These are phyloP conservation scores for Candida frijolesensis DNA, from an alignment of 1,139 yeast genomes.

Conservation along the genomic window DNA sequence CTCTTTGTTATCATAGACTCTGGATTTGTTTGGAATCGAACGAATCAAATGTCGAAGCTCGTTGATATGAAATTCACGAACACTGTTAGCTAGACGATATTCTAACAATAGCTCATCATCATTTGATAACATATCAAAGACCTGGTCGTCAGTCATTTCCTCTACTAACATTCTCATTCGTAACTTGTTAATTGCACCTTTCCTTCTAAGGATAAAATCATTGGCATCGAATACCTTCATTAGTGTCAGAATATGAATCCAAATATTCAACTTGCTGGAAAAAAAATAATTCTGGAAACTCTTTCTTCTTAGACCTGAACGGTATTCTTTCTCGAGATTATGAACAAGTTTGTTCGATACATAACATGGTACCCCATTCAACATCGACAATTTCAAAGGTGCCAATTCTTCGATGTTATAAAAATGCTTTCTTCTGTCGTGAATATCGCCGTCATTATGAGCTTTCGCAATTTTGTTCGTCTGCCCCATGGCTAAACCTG, in stretches of 20 bases:
- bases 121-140: slow-evolving; percentile 17
- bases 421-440: slow-evolving; percentile 34
- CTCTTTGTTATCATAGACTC: slow-evolving; percentile 8
- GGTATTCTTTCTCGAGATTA: slow-evolving; percentile 29
- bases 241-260: slow-evolving; percentile 27
- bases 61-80: slow-evolving; percentile 19
- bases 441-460: slow-evolving; percentile 17
- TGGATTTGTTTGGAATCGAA: slow-evolving; percentile 6
- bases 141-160: slow-evolving; percentile 22
- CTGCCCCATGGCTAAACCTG: slow-evolving; percentile 44
- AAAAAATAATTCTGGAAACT: slow-evolving; percentile 31
- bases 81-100: slow-evolving; percentile 19
- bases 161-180: slow-evolving; percentile 7
- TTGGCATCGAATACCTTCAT: slow-evolving; percentile 22
- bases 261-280: slow-evolving; percentile 28
- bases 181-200: slow-evolving; percentile 5
- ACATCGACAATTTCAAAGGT: slow-evolving; percentile 27
- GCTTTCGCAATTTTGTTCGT: slow-evolving; percentile 18
- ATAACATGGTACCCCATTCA: slow-evolving; percentile 32
- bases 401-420: slow-evolving; percentile 23
- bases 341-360: slow-evolving; percentile 27
- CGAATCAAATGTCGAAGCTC: slow-evolving; percentile 20
- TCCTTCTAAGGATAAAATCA: slow-evolving; percentile 20
- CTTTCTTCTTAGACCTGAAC: slow-evolving; percentile 21
- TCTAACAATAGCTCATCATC: slow-evolving; percentile 21